Evolutionary conservation across 2,329 filamentous ascomycete genomes (phyloP).

Genomic region (Blastomyces percursus): DNA sequence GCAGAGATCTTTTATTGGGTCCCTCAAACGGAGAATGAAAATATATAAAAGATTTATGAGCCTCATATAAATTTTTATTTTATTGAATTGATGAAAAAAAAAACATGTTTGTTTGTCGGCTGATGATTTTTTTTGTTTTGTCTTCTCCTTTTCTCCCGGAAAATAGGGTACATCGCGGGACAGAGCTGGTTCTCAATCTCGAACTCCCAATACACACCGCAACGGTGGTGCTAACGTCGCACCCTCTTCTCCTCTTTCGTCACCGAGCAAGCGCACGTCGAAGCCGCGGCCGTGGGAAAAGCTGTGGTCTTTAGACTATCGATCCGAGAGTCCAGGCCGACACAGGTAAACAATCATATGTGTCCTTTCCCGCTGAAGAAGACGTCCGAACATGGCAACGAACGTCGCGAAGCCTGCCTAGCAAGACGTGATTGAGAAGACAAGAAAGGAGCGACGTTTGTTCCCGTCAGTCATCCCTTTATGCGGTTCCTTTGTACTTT

Average conservation of each 20-base stretch:
- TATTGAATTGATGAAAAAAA: neutral
- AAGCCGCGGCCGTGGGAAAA: slow-evolving; percentile 33
- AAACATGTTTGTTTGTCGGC: slow-evolving; percentile 8
- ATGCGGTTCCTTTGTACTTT: neutral
- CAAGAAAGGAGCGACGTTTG: neutral
- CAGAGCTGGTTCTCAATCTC: slow-evolving; percentile 13
- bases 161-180: slow-evolving; percentile 10
- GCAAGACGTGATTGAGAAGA: neutral
- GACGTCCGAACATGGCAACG: neutral
- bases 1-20: slow-evolving; percentile 36
- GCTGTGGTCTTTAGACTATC: slow-evolving; percentile 35
- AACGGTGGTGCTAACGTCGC: slow-evolving; percentile 1
- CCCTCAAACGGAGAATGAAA: slow-evolving; percentile 20
- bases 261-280: slow-evolving; percentile 17
- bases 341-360: slow-evolving; percentile 9
- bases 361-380: neutral
- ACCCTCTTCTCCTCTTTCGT: slow-evolving; percentile 20
- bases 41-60: neutral
- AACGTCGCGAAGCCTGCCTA: neutral
- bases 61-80: neutral
- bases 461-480: neutral
- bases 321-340: slow-evolving; percentile 22
- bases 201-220: slow-evolving; percentile 11
- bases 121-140: slow-evolving; percentile 10
- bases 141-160: neutral